phyloP scores from a whole-genome alignment of 495 filamentous ascomycete species.

The Mycothermus thermophilus region DNA sequence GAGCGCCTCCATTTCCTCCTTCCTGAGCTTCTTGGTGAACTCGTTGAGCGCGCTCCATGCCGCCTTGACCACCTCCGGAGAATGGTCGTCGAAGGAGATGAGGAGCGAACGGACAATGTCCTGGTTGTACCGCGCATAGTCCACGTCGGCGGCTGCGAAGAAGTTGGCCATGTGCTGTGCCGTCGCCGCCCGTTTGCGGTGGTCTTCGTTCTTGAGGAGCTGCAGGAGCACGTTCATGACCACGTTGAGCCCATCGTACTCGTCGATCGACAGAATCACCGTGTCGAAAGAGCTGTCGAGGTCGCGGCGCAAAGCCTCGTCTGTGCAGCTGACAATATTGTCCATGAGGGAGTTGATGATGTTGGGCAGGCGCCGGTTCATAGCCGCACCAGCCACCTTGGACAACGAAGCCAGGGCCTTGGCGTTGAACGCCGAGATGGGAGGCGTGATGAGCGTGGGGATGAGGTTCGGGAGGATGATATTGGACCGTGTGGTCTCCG shows the following conservation, averaged over 20 bases:
- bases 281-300: conserved; percentile 70
- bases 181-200: conserved; percentile 63
- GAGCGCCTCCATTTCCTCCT: conserved; percentile 97
- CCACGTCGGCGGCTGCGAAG: conserved; percentile 66
- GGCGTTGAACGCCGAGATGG: conserved; percentile 92
- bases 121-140: conserved; percentile 88
- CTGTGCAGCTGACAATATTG: conserved; percentile 63
- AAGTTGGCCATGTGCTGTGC: conserved; percentile 74
- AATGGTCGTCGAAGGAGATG: conserved; percentile 80
- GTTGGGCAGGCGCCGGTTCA: conserved; percentile 75
- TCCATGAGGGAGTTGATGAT: conserved; percentile 92
- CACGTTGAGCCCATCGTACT: conserved; percentile 87
- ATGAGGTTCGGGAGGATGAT: conserved; percentile 94
- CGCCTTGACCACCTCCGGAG: conserved; percentile 75
- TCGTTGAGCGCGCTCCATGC: conserved; percentile 82
- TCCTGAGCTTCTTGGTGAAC: conserved; percentile 76
- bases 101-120: conserved; percentile 81
- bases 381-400: conserved; percentile 72
- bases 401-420: conserved; percentile 83
- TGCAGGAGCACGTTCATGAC: conserved; percentile 84
- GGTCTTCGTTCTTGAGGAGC: conserved; percentile 83
- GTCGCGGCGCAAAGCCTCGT: conserved; percentile 60
- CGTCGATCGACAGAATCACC: conserved; percentile 83
- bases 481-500: conserved; percentile 84
- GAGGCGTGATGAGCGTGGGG: conserved; percentile 74